Percentiles rank a stretch among this genome's conserved stretches.
Conservation (phyloP, 371 early-diverging fungal genomes). For the Entomophthora muscae region DNA sequence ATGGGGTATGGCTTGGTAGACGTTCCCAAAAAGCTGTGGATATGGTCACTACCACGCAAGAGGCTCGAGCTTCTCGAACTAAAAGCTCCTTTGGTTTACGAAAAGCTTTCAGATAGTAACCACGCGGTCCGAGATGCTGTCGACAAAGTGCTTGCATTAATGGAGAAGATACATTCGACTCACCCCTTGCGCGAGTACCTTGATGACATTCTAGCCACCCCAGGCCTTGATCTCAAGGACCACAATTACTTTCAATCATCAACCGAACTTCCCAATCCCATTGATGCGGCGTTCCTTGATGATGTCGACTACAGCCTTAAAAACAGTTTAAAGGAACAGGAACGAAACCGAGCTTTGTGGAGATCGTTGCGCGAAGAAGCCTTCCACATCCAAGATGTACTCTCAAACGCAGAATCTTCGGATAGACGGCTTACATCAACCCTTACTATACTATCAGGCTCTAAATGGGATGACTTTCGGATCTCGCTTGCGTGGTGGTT, state of each 20-base stretch:
- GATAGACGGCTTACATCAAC: slow-evolving; percentile 13
- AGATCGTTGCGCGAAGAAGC: slow-evolving; percentile 32
- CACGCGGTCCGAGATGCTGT: slow-evolving; percentile 35
- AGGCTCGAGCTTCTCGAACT: slow-evolving; percentile 37
- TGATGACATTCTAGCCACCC: background rate
- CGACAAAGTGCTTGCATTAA: slow-evolving; percentile 9
- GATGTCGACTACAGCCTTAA: slow-evolving; percentile 10
- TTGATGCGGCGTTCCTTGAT: slow-evolving; percentile 12
- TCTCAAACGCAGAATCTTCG: slow-evolving; percentile 24
- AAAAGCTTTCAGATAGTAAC: slow-evolving; percentile 45
- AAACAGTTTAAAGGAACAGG: background rate
- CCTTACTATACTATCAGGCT: background rate
- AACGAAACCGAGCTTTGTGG: slow-evolving; percentile 17
- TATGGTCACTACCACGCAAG: slow-evolving; percentile 24
- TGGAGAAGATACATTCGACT: slow-evolving; percentile 1
- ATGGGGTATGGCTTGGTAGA: slow-evolving; percentile 78
- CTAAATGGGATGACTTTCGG: background rate
- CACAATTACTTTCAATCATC: background rate
- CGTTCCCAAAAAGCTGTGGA: slow-evolving; percentile 64
- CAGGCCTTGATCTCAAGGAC: background rate
- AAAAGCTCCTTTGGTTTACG: slow-evolving; percentile 40
- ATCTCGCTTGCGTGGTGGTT: slow-evolving; percentile 1
- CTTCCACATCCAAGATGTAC: slow-evolving; percentile 41
- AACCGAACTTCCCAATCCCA: background rate
- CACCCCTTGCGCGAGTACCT: background rate